Base-by-base conservation (phyloP, 345 rosid genomes). In the Eutrema japonicum region DNA sequence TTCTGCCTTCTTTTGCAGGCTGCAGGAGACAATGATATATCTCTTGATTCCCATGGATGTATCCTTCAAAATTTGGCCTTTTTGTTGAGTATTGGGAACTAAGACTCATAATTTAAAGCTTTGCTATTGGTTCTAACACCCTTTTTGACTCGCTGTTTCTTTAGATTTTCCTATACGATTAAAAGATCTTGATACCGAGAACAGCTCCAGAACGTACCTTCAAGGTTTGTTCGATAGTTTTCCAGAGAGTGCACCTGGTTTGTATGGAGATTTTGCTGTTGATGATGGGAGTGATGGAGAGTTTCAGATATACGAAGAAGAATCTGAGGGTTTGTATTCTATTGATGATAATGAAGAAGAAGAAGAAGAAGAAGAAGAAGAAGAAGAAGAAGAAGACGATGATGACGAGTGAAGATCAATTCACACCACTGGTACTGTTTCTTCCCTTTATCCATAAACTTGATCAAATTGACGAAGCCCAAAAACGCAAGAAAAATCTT, bases 221-320 rank as follows among this genome's bases (percentile, higher is more conserved):
- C 99, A 90, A 88, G 96, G 90, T 63, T 90, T 95, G 51, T 92
- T 95, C 22, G 88, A 85, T 65, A 87, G 92, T 77, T 95, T 95
- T 76, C 89, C 96, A 72, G 70, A 84, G 7, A 62, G 79, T 30
- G 82, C 66, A 54, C 62, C 64, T 49, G 83, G 72, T 70, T 78
- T 55, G 60, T 85, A 62, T 47, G 82, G 74, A 75, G 77, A 76
- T 50, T 82, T 64, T 58, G 85, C 76, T 40, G 90, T 77, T 63
- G 83, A 49, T 4, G 86, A 85, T 40, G 78, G 64, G 50, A 88
- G 87, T 61, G 96, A 87, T 72, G 93, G 80, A 47, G 99, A 92
- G 73, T 92, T 83, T 78, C 86, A 88, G 76, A 90, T 92, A 78
- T 90, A 83, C 43, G 96, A 92, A 79, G 91, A 86, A 78, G 93